These are phyloP conservation scores for Neocallimastix lanati DNA, from an alignment of 192 early-diverging fungal species.

Conservation along the genomic window DNA sequence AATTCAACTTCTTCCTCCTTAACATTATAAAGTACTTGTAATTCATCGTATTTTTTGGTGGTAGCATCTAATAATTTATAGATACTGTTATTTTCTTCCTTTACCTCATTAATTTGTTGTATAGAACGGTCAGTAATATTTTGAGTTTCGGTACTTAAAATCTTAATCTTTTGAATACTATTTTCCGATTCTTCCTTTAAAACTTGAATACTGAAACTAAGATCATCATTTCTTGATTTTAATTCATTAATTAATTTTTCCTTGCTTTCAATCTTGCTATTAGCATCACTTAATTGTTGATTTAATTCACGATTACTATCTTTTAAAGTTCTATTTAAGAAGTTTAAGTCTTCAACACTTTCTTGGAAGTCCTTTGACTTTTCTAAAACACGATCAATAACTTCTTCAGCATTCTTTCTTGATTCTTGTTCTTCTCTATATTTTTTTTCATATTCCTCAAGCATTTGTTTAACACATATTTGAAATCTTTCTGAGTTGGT, in stretches of 20 bases:
- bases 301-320: background rate
- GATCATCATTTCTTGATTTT: background rate
- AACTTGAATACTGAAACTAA: background rate
- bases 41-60: background rate
- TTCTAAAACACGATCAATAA: background rate
- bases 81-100: background rate
- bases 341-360: background rate
- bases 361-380: background rate
- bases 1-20: background rate
- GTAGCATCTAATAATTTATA: background rate
- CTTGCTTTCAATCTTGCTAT: background rate
- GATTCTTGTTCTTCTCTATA: background rate
- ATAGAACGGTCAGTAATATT: background rate
- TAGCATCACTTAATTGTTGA: background rate
- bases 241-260: background rate
- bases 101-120: background rate
- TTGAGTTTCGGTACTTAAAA: background rate
- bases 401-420: background rate
- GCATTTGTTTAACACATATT: background rate
- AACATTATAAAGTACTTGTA: background rate
- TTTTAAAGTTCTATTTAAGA: background rate
- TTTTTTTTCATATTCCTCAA: background rate
- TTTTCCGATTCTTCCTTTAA: background rate
- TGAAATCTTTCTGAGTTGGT: background rate
- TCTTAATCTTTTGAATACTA: background rate